phyloP scores from a whole-genome alignment of 179 eudicot genomes.

The Carnegiea gigantea region DNA sequence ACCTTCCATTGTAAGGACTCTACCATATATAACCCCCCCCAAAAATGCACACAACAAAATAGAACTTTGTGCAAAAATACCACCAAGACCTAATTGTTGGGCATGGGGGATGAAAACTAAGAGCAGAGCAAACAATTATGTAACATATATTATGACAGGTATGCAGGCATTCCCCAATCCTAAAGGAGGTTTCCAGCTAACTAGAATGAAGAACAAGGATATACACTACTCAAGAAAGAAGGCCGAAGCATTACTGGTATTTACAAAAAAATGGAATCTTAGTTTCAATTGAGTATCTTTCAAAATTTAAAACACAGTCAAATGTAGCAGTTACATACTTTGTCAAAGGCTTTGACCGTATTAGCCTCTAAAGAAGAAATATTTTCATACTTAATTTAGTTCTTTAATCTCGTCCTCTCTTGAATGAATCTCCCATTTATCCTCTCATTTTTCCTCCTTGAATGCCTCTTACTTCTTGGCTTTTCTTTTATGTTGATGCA shows the following conservation, averaged over 20 bases:
- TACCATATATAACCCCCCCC: too few species aligned
- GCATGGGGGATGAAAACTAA: too few species aligned
- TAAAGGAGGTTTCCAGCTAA: background rate
- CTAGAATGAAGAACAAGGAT: background rate
- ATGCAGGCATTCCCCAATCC: background rate
- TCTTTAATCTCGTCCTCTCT: conserved; percentile 41
- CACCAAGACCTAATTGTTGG: too few species aligned
- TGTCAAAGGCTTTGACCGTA: conserved; percentile 50
- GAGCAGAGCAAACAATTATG: background rate
- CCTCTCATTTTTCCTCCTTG: too few species aligned
- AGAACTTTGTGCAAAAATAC: too few species aligned
- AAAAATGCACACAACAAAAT: too few species aligned
- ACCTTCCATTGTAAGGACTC: too few species aligned
- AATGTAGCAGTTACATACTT: conserved; percentile 33
- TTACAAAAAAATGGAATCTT: background rate
- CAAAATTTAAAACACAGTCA: background rate
- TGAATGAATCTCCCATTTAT: too few species aligned
- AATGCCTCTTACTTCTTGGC: too few species aligned
- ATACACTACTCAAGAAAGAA: background rate
- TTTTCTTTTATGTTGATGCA: too few species aligned
- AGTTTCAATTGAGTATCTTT: background rate
- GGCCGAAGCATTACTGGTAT: background rate
- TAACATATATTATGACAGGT: background rate
- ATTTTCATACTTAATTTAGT: conserved; percentile 46
- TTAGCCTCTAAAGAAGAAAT: conserved; percentile 52